Percentiles rank a stretch among this genome's conserved stretches.
phyloP scores from a whole-genome alignment of 306 rosid species.

The Purshia tridentata region DNA sequence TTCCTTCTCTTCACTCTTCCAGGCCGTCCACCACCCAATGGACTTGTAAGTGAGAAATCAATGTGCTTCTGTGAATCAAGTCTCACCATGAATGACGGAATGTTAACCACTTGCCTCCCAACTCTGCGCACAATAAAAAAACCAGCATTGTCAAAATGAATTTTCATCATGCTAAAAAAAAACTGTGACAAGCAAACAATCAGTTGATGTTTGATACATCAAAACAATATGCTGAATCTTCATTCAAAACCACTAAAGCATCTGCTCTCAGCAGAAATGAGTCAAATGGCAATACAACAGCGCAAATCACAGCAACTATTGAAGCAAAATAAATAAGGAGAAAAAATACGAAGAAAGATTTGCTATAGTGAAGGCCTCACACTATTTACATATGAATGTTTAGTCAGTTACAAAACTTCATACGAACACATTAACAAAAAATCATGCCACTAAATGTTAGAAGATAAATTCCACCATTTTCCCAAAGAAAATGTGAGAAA shows the following conservation, averaged over 20 bases:
- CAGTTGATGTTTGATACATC: neutral
- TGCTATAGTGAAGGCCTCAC: too few relatives aligned
- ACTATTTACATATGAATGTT: too few relatives aligned
- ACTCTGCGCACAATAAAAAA: slow-evolving; percentile 41
- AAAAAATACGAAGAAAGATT: too few relatives aligned
- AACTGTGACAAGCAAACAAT: neutral
- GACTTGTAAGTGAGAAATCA: slow-evolving; percentile 68
- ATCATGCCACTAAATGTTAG: neutral
- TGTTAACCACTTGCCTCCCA: slow-evolving; percentile 74
- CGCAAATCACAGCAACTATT: neutral
- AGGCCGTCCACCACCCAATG: slow-evolving; percentile 67
- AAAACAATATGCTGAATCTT: neutral
- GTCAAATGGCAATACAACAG: neutral
- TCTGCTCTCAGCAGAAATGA: neutral
- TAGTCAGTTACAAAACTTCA: too few relatives aligned
- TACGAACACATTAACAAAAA: too few relatives aligned
- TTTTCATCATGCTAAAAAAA: neutral
- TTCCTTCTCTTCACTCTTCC: slow-evolving; percentile 73
- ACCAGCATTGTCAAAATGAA: neutral
- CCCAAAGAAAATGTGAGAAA: neutral
- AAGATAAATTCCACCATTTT: neutral
- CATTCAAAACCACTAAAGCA: neutral
- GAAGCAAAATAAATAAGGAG: neutral
- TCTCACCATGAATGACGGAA: slow-evolving; percentile 68
- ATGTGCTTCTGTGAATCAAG: slow-evolving; percentile 74